Evolutionary conservation across 2,329 filamentous ascomycete species (phyloP).

Genomic region (Zasmidium cellare): DNA sequence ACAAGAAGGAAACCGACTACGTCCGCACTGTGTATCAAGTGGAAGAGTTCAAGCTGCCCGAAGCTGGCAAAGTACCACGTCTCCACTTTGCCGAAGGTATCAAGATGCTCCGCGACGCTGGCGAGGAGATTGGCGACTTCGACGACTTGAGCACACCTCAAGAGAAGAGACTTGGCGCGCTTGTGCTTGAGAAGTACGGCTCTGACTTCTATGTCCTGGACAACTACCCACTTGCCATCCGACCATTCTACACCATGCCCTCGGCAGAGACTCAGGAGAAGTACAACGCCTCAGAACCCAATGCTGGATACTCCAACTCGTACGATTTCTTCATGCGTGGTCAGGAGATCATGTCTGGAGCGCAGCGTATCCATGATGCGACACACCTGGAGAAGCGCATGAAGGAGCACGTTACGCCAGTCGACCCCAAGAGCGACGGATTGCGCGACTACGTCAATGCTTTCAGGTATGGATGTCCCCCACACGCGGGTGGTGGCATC

Average conservation of each 20-base stretch:
- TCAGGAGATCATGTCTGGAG: slow-evolving; percentile 67
- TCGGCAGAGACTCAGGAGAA: slow-evolving; percentile 61
- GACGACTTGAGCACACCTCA: slow-evolving; percentile 80
- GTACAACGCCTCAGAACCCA: slow-evolving; percentile 43
- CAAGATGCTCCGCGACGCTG: slow-evolving; percentile 73
- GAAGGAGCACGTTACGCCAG: slow-evolving; percentile 55
- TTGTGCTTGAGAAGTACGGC: slow-evolving; percentile 84
- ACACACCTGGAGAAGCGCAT: slow-evolving; percentile 59
- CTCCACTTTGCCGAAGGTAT: slow-evolving; percentile 78
- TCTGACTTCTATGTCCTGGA: slow-evolving; percentile 97
- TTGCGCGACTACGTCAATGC: slow-evolving; percentile 65
- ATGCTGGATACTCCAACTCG: slow-evolving; percentile 61
- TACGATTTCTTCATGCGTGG: slow-evolving; percentile 73
- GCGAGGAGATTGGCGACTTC: slow-evolving; percentile 72
- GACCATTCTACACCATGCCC: slow-evolving; percentile 90
- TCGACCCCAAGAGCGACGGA: slow-evolving; percentile 60
- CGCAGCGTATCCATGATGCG: slow-evolving; percentile 66
- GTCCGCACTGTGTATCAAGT: slow-evolving; percentile 74
- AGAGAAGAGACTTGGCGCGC: slow-evolving; percentile 82
- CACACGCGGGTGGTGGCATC: slow-evolving; percentile 65
- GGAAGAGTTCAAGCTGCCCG: slow-evolving; percentile 73
- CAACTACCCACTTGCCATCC: slow-evolving; percentile 86
- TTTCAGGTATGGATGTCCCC: slow-evolving; percentile 64
- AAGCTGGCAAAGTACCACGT: slow-evolving; percentile 71
- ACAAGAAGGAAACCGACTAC: slow-evolving; percentile 69